phyloP scores from a whole-genome alignment of 1,284 basidiomycete genomes.

The Laetiporus sulphureus region DNA sequence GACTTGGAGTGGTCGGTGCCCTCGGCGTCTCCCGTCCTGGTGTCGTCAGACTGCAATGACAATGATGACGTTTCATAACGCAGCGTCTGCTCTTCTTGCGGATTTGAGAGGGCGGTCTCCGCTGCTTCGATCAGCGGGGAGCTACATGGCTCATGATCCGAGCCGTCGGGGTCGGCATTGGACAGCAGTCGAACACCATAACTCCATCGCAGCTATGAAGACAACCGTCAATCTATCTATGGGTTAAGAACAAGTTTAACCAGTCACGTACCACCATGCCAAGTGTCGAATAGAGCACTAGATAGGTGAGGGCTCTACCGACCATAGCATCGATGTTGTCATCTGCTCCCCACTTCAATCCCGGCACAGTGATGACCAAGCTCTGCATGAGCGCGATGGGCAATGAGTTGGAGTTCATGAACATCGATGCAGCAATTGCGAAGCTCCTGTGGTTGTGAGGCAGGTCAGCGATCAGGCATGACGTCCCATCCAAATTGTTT shows the following conservation, averaged over 20 bases:
- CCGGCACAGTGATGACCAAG: slow-evolving; percentile 79
- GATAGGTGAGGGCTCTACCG: slow-evolving; percentile 86
- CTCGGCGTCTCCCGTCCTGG: slow-evolving; percentile 11
- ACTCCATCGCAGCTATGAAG: slow-evolving; percentile 75
- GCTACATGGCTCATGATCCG: slow-evolving; percentile 13
- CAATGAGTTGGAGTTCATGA: slow-evolving; percentile 91
- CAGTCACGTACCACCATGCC: slow-evolving; percentile 89
- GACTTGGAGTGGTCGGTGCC: slow-evolving; percentile 31
- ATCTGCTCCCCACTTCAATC: slow-evolving; percentile 76
- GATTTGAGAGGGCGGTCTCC: slow-evolving; percentile 21
- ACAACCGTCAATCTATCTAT: slow-evolving; percentile 2
- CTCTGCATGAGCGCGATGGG: slow-evolving; percentile 92
- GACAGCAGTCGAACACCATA: slow-evolving; percentile 79
- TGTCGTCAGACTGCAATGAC: slow-evolving; percentile 11
- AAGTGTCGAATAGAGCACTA: slow-evolving; percentile 88
- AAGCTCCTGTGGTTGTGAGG: too few species aligned
- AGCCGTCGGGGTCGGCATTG: slow-evolving; percentile 50
- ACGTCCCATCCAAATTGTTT: background rate
- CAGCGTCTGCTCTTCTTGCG: slow-evolving; percentile 17
- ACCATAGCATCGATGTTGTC: slow-evolving; percentile 87
- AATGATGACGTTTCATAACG: slow-evolving; percentile 13
- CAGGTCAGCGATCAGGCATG: too few species aligned
- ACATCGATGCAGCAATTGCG: slow-evolving; percentile 80
- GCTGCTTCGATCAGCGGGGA: slow-evolving; percentile 22
- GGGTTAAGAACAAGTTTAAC: background rate